Evolutionary conservation across 305 asterid species (phyloP), one percentile per base, ranked within the genome.

Genomic region (Solanum hybrid): DNA sequence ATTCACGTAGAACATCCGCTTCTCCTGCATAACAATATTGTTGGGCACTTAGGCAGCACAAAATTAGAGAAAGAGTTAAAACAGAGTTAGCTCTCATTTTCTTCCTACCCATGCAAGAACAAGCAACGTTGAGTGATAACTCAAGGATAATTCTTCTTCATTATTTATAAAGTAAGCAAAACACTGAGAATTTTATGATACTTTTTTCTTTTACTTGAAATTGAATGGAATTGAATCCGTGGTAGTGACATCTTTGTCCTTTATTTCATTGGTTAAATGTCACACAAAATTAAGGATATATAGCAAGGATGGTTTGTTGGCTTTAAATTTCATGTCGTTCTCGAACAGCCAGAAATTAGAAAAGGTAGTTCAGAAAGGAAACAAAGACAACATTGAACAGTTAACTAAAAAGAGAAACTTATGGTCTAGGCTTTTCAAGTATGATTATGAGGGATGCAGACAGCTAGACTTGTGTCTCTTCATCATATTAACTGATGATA

Each of bases 21-120:
- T 76, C 85, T 11, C 91, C 92, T 32, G 87, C 92, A 19, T 91
- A 89, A 81, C 93, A 75, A 75, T 29, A 91, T 64, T 93, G 92
- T 9, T 60, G 92, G 26, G 64, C 45, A 26, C 86, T 64, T 36
- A 87, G 64, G 24, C 90, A 85, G 81, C 89, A 90, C 19, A 91
- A 64, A 78, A 92, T 42, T 27, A 81, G 34, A 27, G 88, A 87
- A 6, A 91, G 85, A n/a, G 17, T 42, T 42, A 90, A 86, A 51
- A 85, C 76, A 29, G 64, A 56, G 45, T 79, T 66, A 88, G 66
- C 60, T 38, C 87, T 92, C 93, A 92, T 94, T 81, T 81, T 81
- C 69, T 4, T 14, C 31, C 15, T 85, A 81, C 72, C 80, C 10
- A 19, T 10, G 66, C 79, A 90, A 45, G 12, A 24, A 15, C 4